phyloP scores from a whole-genome alignment of 768 basidiomycete genomes.

The Cyclocybe cylindracea region DNA sequence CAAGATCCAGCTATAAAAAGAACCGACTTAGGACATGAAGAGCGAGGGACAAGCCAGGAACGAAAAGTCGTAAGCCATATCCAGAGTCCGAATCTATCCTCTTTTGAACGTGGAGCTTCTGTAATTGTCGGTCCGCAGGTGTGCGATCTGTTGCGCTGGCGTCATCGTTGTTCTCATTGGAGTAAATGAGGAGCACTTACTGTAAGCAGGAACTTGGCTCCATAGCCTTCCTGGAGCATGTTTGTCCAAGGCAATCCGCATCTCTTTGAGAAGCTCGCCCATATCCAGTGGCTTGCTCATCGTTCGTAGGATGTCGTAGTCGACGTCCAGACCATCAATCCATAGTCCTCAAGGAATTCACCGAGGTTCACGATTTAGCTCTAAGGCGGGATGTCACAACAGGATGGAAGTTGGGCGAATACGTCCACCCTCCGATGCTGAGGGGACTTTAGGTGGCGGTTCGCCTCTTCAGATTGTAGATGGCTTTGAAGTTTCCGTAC shows the following conservation, averaged over 20 bases:
- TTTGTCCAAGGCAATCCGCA: slow-evolving; percentile 73
- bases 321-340: slow-evolving; percentile 87
- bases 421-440: slow-evolving; percentile 96
- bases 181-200: slow-evolving; percentile 41
- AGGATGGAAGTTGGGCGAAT: slow-evolving; percentile 84
- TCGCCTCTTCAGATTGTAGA: slow-evolving; percentile 85
- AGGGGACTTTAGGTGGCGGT: slow-evolving; percentile 81
- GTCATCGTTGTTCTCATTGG: neutral
- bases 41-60: slow-evolving; percentile 4
- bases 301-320: slow-evolving; percentile 92
- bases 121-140: slow-evolving; percentile 88
- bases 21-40: neutral
- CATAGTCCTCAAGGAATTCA: slow-evolving; percentile 89
- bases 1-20: slow-evolving; percentile 66
- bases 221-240: slow-evolving; percentile 61
- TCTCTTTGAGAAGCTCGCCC: slow-evolving; percentile 77
- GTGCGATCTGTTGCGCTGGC: slow-evolving; percentile 65
- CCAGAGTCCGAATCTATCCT: slow-evolving; percentile 90
- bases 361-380: slow-evolving; percentile 73
- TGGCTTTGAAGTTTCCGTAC: slow-evolving; percentile 93
- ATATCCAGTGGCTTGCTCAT: slow-evolving; percentile 80
- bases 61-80: slow-evolving; percentile 90
- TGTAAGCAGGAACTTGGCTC: slow-evolving; percentile 72
- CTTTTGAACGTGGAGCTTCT: slow-evolving; percentile 70
- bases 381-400: slow-evolving; percentile 72